Conservation (phyloP, 345 rosid species). For the Linum tenue region DNA sequence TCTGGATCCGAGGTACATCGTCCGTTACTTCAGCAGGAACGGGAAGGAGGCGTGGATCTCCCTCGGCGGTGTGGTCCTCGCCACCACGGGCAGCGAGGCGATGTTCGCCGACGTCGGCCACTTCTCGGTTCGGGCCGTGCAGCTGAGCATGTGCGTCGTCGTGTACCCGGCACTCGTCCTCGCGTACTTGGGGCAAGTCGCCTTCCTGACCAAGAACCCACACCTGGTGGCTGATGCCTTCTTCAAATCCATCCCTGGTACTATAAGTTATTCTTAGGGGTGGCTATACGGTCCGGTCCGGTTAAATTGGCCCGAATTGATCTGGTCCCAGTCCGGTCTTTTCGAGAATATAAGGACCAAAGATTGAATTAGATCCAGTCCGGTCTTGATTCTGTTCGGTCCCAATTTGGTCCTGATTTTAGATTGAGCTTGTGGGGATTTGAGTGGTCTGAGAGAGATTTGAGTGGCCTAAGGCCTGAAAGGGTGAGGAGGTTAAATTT, state of each 20-base stretch:
- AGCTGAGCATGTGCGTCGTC: conserved; percentile 30
- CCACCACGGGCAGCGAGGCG: conserved; percentile 43
- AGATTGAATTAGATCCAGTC: too few species aligned
- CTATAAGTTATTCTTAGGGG: too few species aligned
- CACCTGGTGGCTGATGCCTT: conserved; percentile 14
- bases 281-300: too few species aligned
- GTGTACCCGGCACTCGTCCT: conserved; percentile 33
- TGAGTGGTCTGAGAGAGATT: too few species aligned
- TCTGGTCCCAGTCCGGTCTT: too few species aligned
- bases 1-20: conserved; percentile 30
- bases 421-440: too few species aligned
- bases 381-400: too few species aligned
- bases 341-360: too few species aligned
- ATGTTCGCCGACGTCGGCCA: conserved; percentile 57
- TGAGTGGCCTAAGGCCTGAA: too few species aligned
- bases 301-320: too few species aligned
- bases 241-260: conserved; percentile 26
- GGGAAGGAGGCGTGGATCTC: conserved; percentile 39
- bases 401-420: too few species aligned
- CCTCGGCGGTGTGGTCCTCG: conserved; percentile 37
- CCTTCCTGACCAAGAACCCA: conserved; percentile 19
- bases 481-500: too few species aligned
- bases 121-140: conserved; percentile 38
- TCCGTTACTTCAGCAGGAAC: conserved; percentile 35
- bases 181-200: conserved; percentile 33